Percentiles rank a stretch among this genome's conserved stretches.
Evolutionary conservation across 768 basidiomycete species (phyloP).

Genomic region (Leccinum sublutescens): DNA sequence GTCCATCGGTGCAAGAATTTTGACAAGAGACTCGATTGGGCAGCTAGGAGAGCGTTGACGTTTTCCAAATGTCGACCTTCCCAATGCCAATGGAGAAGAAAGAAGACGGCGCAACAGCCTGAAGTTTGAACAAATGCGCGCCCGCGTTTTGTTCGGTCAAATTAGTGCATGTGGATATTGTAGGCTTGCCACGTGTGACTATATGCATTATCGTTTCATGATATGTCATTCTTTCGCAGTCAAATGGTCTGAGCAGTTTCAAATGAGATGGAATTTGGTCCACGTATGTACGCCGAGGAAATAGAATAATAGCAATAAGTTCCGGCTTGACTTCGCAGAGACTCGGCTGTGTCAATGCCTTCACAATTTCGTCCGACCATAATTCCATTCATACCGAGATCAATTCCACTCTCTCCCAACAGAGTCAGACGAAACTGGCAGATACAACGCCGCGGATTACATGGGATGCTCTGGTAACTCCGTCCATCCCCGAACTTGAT

Average conservation of each 20-base stretch:
- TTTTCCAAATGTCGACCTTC: not conserved
- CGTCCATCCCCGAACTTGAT: conserved; percentile 1
- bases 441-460: not conserved
- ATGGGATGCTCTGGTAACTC: not conserved
- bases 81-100: not conserved
- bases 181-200: no score
- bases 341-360: not conserved
- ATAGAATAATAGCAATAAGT: no score
- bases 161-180: no score
- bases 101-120: not conserved
- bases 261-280: no score
- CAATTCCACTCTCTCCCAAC: not conserved
- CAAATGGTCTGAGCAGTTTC: no score
- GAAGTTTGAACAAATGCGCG: not conserved
- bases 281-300: no score
- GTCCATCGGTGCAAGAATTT: conserved; percentile 57
- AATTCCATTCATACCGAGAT: not conserved
- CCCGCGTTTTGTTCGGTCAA: no score
- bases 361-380: not conserved
- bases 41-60: conserved; percentile 25
- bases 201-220: no score
- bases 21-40: conserved; percentile 82
- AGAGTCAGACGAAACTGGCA: not conserved
- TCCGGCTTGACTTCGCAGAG: not conserved
- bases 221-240: no score